Percentiles rank a stretch among this genome's conserved stretches.
phyloP scores from a whole-genome alignment of 2,329 filamentous ascomycete genomes.

The Fusarium azukiicola region DNA sequence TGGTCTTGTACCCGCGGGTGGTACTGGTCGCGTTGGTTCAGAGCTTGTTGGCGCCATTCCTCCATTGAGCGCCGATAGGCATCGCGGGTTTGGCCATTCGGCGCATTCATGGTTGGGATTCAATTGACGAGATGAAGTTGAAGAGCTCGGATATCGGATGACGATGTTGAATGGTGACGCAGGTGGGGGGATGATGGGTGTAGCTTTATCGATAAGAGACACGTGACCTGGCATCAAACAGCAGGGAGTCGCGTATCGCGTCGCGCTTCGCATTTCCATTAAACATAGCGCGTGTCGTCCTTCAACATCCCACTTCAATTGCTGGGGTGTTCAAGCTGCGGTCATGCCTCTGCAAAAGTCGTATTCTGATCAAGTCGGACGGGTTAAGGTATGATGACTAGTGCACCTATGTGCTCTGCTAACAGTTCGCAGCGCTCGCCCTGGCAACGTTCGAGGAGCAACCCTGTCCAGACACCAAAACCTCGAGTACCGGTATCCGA shows the following conservation, averaged over 20 bases:
- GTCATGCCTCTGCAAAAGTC: constrained; percentile 66
- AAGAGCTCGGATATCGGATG: constrained; percentile 41
- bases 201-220: constrained; percentile 56
- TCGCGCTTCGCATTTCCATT: constrained; percentile 50
- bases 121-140: constrained; percentile 8
- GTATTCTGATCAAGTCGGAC: constrained; percentile 62
- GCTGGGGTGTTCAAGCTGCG: constrained; percentile 43
- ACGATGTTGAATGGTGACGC: constrained; percentile 52
- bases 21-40: constrained; percentile 56
- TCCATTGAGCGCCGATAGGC: constrained; percentile 55
- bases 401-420: constrained; percentile 26
- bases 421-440: constrained; percentile 63
- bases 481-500: constrained; percentile 73
- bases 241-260: constrained; percentile 45
- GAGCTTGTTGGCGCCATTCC: constrained; percentile 57
- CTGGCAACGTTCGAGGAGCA: constrained; percentile 78
- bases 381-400: constrained; percentile 56
- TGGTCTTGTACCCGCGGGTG: constrained; percentile 58
- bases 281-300: constrained; percentile 50
- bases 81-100: constrained; percentile 48
- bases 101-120: constrained; percentile 43
- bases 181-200: constrained; percentile 44
- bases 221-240: constrained; percentile 52
- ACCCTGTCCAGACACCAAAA: constrained; percentile 65
- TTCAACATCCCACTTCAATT: constrained; percentile 38